Conservation (phyloP, 176 grass and related monocot species). For the Poa annua region DNA sequence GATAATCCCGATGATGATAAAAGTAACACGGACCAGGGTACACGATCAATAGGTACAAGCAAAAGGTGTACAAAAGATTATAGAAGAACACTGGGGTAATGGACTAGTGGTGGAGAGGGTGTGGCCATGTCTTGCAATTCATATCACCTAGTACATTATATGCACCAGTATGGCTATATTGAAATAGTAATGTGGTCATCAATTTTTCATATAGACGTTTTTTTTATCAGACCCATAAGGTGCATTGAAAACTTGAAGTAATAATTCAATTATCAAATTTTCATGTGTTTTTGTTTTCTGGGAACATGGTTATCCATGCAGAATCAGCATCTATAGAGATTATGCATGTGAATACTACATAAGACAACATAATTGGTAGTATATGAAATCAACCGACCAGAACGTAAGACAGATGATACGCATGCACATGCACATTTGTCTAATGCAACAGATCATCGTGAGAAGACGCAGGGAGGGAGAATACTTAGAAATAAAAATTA, state of each 20-base stretch:
- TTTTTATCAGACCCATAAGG: neutral
- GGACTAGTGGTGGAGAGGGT: neutral
- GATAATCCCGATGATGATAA: neutral
- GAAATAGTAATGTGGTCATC: neutral
- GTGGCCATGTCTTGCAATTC: neutral
- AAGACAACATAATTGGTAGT: neutral
- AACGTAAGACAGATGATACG: neutral
- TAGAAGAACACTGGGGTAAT: neutral
- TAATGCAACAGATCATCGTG: conserved; percentile 2
- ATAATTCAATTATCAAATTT: neutral
- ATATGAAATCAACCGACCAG: neutral
- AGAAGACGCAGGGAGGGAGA: neutral
- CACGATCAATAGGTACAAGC: neutral
- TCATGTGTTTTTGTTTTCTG: neutral
- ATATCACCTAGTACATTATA: neutral
- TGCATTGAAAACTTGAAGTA: neutral
- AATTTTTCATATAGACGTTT: neutral
- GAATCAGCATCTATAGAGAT: neutral
- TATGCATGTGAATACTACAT: neutral
- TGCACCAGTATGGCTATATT: neutral
- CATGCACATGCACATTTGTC: neutral
- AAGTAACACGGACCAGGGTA: neutral
- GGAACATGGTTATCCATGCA: neutral
- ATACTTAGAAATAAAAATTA: neutral
- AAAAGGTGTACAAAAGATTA: neutral